phyloP scores from a whole-genome alignment of 768 basidiomycete species.

The Leccinum sublutescens region DNA sequence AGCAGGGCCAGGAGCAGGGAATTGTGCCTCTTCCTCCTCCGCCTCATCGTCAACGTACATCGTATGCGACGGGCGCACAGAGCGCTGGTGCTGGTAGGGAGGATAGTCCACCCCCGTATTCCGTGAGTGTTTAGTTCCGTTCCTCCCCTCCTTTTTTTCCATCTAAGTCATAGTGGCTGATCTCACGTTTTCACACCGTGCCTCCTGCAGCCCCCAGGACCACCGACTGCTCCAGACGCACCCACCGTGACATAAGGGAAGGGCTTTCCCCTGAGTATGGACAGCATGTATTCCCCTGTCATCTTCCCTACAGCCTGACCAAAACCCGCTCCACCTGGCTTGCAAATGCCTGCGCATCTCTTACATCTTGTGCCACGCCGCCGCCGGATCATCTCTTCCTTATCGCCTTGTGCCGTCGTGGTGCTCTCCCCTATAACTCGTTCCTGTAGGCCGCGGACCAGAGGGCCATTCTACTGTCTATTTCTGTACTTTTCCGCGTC shows the following conservation, averaged over 20 bases:
- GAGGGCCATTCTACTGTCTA: background rate
- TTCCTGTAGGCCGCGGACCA: background rate
- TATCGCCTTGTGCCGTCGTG: background rate
- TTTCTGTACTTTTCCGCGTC: background rate
- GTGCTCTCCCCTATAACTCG: background rate
- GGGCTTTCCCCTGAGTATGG: background rate
- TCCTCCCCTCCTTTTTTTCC: background rate
- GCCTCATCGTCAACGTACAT: slow-evolving; percentile 8
- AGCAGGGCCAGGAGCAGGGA: background rate
- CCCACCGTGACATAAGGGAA: slow-evolving; percentile 3
- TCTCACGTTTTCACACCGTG: background rate
- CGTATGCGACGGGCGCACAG: background rate
- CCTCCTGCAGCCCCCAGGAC: slow-evolving; percentile 4
- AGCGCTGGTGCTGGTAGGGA: background rate
- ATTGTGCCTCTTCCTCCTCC: background rate
- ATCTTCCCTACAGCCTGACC: too few relatives aligned
- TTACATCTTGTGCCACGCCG: too few relatives aligned
- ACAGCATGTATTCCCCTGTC: background rate
- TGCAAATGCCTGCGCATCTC: too few relatives aligned
- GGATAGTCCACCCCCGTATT: slow-evolving; percentile 25
- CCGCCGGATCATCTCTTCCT: too few relatives aligned
- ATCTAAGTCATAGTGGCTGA: too few relatives aligned
- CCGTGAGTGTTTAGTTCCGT: slow-evolving; percentile 17
- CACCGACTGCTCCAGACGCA: slow-evolving; percentile 3
- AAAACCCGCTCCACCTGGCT: background rate